These are phyloP conservation scores for Saturnispora ahearnii DNA, from an alignment of 805 yeast genomes.

Conservation along the genomic window DNA sequence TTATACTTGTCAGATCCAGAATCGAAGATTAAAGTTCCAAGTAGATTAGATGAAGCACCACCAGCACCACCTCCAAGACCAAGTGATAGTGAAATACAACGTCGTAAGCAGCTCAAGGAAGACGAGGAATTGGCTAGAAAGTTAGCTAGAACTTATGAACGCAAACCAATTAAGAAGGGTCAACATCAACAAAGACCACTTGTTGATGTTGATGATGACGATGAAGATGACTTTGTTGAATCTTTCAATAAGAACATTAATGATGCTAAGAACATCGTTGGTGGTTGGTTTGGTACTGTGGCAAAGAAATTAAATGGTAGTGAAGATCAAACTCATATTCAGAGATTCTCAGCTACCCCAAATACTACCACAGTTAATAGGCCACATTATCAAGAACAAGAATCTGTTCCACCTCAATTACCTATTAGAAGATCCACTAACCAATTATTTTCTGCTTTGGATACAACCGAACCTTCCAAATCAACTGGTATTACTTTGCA, in stretches of 20 bases:
- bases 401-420: constrained; percentile 3
- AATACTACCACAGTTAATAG: background rate
- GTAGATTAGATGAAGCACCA: constrained; percentile 12
- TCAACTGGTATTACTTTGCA: background rate
- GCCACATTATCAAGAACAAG: background rate
- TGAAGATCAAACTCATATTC: constrained; percentile 10
- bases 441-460: constrained; percentile 4
- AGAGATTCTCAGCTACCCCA: background rate
- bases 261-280: constrained; percentile 68
- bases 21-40: constrained; percentile 44
- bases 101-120: constrained; percentile 23
- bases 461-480: background rate
- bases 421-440: constrained; percentile 14
- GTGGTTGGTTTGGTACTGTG: constrained; percentile 68
- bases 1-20: constrained; percentile 70
- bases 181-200: background rate
- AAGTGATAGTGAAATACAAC: constrained; percentile 25
- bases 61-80: constrained; percentile 26
- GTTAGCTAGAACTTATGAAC: constrained; percentile 55
- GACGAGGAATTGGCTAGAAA: constrained; percentile 81
- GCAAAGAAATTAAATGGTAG: constrained; percentile 36
- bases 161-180: constrained; percentile 4
- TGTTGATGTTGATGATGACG: constrained; percentile 22
- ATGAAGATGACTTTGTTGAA: constrained; percentile 44
- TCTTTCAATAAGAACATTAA: constrained; percentile 66